Percentiles rank a stretch among this genome's conserved stretches.
Evolutionary conservation across 1,284 basidiomycete species (phyloP).

Genomic region (Violaceomyces palustris): DNA sequence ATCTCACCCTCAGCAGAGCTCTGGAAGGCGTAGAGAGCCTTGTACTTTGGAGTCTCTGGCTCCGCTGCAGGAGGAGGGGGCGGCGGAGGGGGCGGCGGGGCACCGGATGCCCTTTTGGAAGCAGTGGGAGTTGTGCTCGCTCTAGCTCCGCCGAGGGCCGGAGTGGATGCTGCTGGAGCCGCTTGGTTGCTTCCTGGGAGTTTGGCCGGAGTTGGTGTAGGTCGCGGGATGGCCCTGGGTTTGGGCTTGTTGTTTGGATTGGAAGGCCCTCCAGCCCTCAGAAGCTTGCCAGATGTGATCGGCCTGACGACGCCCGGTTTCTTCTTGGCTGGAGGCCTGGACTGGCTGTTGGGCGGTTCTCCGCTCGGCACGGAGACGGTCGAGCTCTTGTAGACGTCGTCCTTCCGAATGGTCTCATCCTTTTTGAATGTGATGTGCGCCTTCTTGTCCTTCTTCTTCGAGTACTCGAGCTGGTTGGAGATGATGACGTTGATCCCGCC

Average conservation of each 20-base stretch:
- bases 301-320: constrained; percentile 78
- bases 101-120: constrained; percentile 24
- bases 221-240: constrained; percentile 34
- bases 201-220: constrained; percentile 19
- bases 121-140: constrained; percentile 44
- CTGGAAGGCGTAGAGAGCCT: constrained; percentile 65
- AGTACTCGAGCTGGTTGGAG: constrained; percentile 58
- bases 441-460: constrained; percentile 96
- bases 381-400: constrained; percentile 91
- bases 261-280: constrained; percentile 68
- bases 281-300: constrained; percentile 75
- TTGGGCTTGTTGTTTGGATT: constrained; percentile 38
- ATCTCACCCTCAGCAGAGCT: constrained; percentile 84
- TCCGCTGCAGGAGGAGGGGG: constrained; percentile 58
- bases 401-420: constrained; percentile 72
- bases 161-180: constrained; percentile 5
- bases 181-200: constrained; percentile 8
- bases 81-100: constrained; percentile 50
- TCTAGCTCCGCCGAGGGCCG: too few species aligned
- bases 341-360: constrained; percentile 73
- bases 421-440: constrained; percentile 80
- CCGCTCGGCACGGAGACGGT: constrained; percentile 82
- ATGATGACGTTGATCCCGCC: constrained; percentile 65
- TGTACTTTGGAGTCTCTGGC: constrained; percentile 71
- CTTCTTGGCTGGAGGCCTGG: constrained; percentile 75